phyloP scores from a whole-genome alignment of 345 rosid species.

The Lagerstroemia speciosa region DNA sequence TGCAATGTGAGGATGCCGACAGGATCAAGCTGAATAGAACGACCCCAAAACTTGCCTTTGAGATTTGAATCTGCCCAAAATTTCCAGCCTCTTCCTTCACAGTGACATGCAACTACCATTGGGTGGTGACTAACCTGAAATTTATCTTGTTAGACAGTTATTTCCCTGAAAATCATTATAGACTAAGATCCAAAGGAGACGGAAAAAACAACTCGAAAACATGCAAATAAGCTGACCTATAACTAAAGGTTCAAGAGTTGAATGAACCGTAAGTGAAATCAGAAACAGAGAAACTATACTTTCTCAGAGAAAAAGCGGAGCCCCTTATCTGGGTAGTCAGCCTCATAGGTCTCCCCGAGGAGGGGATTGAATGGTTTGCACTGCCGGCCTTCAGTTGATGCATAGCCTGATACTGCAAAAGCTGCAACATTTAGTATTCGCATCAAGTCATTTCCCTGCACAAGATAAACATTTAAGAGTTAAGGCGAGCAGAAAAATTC shows the following conservation, averaged over 20 bases:
- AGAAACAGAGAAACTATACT: conserved; percentile 28
- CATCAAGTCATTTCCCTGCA: conserved; percentile 94
- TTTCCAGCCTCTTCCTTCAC: conserved; percentile 98
- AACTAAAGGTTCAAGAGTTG: not conserved
- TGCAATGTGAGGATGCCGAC: conserved; percentile 77
- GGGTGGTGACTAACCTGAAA: conserved; percentile 98
- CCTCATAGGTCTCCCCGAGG: conserved; percentile 97
- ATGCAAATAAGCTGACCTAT: not conserved
- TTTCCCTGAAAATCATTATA: not conserved
- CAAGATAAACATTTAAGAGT: conserved; percentile 10
- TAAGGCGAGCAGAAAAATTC: not conserved
- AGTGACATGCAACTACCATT: conserved; percentile 93
- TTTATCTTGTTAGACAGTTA: conserved; percentile 18
- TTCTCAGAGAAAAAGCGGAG: conserved; percentile 92
- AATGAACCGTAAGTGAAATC: not conserved
- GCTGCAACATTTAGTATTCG: conserved; percentile 90
- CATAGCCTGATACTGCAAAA: conserved; percentile 98
- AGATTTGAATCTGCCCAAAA: conserved; percentile 98
- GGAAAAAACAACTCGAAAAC: too few relatives aligned
- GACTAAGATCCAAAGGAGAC: not conserved
- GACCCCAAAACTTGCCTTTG: conserved; percentile 97
- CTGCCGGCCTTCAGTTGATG: conserved; percentile 97
- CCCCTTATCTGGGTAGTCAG: conserved; percentile 98
- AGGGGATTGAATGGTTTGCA: conserved; percentile 99
- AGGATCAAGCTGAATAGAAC: conserved; percentile 98